A percentile compares a stretch with the other conserved stretches of the same genome.
These are phyloP conservation scores for Inonotus hispidus DNA, from an alignment of 1,284 basidiomycete species.

Conservation along the genomic window DNA sequence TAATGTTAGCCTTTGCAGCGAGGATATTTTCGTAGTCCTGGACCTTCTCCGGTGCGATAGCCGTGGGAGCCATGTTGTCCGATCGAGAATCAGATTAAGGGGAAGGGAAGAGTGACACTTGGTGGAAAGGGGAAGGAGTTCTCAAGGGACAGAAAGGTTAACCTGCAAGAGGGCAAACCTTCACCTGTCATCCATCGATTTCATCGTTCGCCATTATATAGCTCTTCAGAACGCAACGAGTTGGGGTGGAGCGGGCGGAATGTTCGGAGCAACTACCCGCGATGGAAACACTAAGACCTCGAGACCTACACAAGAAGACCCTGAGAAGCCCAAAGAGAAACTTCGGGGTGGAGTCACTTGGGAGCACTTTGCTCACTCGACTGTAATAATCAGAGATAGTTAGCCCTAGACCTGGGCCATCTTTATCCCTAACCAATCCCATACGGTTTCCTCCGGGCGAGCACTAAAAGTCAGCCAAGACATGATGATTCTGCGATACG, in stretches of 20 bases:
- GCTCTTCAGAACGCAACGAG: background rate
- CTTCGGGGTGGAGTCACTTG: background rate
- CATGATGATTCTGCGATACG: too few species aligned
- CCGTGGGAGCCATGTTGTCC: slow-evolving; percentile 30
- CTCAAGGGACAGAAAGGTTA: background rate
- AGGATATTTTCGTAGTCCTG: slow-evolving; percentile 24
- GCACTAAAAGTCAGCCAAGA: too few species aligned
- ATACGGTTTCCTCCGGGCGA: too few species aligned
- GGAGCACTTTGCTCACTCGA: background rate
- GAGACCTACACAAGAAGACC: too few species aligned
- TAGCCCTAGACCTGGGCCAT: too few species aligned
- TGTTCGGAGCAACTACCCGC: background rate
- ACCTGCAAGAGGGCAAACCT: background rate
- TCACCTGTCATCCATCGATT: background rate
- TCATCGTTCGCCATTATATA: background rate
- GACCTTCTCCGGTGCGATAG: slow-evolving; percentile 24
- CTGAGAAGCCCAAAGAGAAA: background rate
- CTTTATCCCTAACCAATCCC: too few species aligned
- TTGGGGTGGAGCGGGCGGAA: background rate
- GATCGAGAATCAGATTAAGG: background rate
- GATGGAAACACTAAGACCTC: background rate
- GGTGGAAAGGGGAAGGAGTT: background rate
- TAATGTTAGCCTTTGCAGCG: slow-evolving; percentile 26
- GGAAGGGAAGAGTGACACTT: too few species aligned
- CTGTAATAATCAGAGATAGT: too few species aligned